These are phyloP conservation scores for Rhododendron simsii DNA, from an alignment of 148 eudicot genomes.

Conservation along the genomic window DNA sequence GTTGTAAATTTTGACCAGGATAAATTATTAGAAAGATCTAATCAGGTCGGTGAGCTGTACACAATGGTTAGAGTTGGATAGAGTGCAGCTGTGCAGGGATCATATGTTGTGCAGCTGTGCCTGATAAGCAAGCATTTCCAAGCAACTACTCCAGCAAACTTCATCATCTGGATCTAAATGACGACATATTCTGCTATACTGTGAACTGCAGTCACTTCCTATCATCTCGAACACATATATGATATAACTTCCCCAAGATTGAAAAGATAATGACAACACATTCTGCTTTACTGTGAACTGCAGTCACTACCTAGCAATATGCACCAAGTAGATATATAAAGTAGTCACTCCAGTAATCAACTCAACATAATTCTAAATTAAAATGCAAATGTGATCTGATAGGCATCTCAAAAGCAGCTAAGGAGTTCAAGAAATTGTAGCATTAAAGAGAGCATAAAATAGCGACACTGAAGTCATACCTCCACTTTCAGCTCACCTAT, in stretches of 20 bases:
- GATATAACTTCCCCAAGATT: background rate
- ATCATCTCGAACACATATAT: background rate
- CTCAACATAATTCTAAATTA: background rate
- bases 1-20: background rate
- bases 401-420: conserved; percentile 1
- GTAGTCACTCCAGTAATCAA: background rate
- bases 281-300: background rate
- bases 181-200: background rate
- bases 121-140: background rate
- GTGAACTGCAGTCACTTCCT: background rate
- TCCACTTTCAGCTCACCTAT: conserved; percentile 96
- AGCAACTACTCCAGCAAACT: background rate
- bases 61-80: background rate
- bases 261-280: background rate
- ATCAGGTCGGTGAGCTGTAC: background rate
- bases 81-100: background rate
- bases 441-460: background rate
- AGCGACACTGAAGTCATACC: conserved; percentile 34
- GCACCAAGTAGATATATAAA: background rate
- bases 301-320: background rate
- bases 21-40: background rate
- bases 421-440: background rate
- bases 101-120: background rate
- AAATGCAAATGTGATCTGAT: background rate
- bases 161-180: background rate